phyloP scores from a whole-genome alignment of 371 early-diverging fungal genomes.

The Apophysomyces elegans region DNA sequence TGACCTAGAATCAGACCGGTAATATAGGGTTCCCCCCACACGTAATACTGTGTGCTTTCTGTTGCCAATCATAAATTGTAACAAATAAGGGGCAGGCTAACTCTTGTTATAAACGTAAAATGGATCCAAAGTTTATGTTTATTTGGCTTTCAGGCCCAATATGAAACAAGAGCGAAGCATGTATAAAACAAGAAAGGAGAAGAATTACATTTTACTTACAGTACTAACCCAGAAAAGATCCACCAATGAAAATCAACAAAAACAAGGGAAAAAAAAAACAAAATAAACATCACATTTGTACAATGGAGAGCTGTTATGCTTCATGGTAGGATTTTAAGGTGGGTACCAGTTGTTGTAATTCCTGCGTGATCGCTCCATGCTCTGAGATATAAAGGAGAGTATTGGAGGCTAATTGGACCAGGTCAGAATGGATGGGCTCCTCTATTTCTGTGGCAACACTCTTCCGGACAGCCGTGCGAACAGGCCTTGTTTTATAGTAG shows the following conservation, averaged over 20 bases:
- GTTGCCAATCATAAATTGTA: too few species aligned
- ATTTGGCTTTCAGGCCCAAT: too few species aligned
- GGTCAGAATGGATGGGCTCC: not conserved
- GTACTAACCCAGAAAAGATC: not conserved
- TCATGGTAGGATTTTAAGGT: not conserved
- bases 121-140: too few species aligned
- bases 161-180: too few species aligned
- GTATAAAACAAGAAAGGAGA: too few species aligned
- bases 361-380: not conserved
- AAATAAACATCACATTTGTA: not conserved
- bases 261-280: not conserved
- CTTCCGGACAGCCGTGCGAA: not conserved
- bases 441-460: not conserved
- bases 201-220: not conserved
- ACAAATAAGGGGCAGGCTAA: too few species aligned
- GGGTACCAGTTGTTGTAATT: not conserved
- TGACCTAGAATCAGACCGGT: too few species aligned
- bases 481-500: not conserved
- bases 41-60: too few species aligned
- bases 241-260: not conserved
- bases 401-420: not conserved
- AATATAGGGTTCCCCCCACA: too few species aligned
- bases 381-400: conserved; percentile 1
- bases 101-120: too few species aligned
- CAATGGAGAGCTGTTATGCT: not conserved